phyloP scores from a whole-genome alignment of 306 rosid genomes.

The Bauhinia variegata region DNA sequence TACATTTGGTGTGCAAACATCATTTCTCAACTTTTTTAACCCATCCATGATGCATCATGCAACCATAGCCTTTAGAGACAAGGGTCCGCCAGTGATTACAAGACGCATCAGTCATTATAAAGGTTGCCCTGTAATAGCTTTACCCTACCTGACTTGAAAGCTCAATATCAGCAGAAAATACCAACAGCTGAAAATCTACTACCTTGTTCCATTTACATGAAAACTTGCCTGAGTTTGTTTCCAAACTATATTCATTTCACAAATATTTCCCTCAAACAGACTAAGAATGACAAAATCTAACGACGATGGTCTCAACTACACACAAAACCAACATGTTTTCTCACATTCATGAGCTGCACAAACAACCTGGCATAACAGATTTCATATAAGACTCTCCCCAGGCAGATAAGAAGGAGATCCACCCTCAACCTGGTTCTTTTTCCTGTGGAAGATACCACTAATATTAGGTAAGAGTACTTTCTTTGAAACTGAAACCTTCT shows the following conservation, averaged over 20 bases:
- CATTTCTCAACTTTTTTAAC: too few relatives aligned
- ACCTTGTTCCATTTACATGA: constrained; percentile 55
- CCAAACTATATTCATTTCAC: constrained; percentile 47
- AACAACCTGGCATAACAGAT: constrained; percentile 28
- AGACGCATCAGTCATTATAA: neutral
- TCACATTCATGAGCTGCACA: constrained; percentile 56
- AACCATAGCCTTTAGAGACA: neutral
- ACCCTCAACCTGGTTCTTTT: constrained; percentile 81
- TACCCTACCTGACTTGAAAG: constrained; percentile 32
- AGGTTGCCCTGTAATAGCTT: constrained; percentile 15
- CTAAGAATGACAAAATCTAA: constrained; percentile 35
- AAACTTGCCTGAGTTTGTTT: constrained; percentile 35
- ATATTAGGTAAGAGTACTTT: constrained; percentile 76
- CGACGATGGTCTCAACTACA: constrained; percentile 52
- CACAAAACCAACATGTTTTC: constrained; percentile 48
- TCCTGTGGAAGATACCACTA: constrained; percentile 73
- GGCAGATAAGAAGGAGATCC: constrained; percentile 93
- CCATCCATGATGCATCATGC: neutral
- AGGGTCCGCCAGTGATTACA: neutral
- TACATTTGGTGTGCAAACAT: too few relatives aligned
- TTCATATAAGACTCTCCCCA: constrained; percentile 72
- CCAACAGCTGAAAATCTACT: constrained; percentile 34
- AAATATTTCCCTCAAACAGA: constrained; percentile 39
- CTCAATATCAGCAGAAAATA: constrained; percentile 36
- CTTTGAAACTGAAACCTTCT: constrained; percentile 64